Percentiles rank a stretch among this genome's conserved stretches.
These are phyloP conservation scores for Pseudognaphalium luteoalbum DNA, from an alignment of 129 eudicot species.

Conservation along the genomic window DNA sequence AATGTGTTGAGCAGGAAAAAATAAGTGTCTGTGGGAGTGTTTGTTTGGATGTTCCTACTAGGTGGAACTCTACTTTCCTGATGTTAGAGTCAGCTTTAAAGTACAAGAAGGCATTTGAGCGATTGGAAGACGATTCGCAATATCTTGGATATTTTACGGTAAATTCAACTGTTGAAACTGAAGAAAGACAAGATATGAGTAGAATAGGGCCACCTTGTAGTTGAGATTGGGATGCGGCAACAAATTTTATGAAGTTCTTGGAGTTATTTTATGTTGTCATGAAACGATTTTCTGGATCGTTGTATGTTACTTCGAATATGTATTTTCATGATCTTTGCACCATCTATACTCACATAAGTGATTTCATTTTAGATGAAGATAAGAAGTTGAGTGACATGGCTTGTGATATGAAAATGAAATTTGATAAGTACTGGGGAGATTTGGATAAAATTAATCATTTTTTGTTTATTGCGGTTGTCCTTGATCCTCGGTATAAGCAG, in stretches of 20 bases:
- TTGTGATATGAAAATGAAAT: background rate
- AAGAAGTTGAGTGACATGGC: background rate
- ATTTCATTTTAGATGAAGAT: background rate
- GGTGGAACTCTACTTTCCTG: conserved; percentile 1
- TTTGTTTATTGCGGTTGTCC: no score
- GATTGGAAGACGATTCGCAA: background rate
- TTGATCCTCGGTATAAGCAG: no score
- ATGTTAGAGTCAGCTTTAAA: background rate
- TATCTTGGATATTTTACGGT: background rate
- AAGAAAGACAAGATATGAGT: background rate
- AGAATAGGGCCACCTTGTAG: background rate
- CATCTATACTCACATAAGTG: background rate
- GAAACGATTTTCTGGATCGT: background rate
- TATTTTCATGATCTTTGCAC: background rate
- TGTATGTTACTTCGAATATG: background rate
- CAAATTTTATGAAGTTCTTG: background rate
- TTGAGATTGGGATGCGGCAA: background rate
- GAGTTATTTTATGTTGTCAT: background rate
- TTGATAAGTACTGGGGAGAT: background rate
- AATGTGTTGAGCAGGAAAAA: background rate
- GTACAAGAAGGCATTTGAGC: background rate
- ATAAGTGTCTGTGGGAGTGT: background rate
- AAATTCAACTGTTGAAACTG: background rate
- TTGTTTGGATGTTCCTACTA: conserved; percentile 5
- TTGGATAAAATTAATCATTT: no score